phyloP scores from a whole-genome alignment of 2,329 filamentous ascomycete species.

The Colletotrichum nymphaeae region DNA sequence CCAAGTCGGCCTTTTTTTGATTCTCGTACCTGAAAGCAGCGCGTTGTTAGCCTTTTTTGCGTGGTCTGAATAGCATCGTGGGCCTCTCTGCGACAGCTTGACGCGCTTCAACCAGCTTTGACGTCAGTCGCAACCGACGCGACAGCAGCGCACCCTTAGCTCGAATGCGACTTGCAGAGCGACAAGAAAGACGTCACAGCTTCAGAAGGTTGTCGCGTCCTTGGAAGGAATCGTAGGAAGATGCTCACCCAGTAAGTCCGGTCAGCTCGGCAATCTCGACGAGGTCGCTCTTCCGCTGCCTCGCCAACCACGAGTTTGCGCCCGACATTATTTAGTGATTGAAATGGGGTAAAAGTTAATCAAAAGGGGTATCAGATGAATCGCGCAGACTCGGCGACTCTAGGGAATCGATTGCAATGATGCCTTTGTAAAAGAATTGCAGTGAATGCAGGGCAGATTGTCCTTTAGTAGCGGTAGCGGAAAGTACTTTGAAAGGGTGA shows the following conservation, averaged over 20 bases:
- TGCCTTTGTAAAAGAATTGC: neutral
- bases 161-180: neutral
- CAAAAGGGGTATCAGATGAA: constrained; percentile 22
- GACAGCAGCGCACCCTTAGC: neutral
- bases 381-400: constrained; percentile 30
- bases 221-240: neutral
- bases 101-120: constrained; percentile 31
- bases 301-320: constrained; percentile 78
- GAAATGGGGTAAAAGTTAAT: constrained; percentile 5
- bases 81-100: constrained; percentile 24
- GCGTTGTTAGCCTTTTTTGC: constrained; percentile 9
- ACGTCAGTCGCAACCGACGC: constrained; percentile 34
- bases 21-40: constrained; percentile 68
- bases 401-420: neutral
- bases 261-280: constrained; percentile 77
- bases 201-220: neutral
- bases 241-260: constrained; percentile 78
- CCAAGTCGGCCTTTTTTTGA: constrained; percentile 83
- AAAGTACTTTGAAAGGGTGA: constrained; percentile 2
- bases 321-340: constrained; percentile 63
- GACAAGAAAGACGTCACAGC: neutral
- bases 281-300: constrained; percentile 86
- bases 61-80: constrained; percentile 38
- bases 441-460: constrained; percentile 13
- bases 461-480: constrained; percentile 9